These are phyloP conservation scores for Tulasnella sp. DNA, from an alignment of 768 basidiomycete genomes.

Conservation along the genomic window DNA sequence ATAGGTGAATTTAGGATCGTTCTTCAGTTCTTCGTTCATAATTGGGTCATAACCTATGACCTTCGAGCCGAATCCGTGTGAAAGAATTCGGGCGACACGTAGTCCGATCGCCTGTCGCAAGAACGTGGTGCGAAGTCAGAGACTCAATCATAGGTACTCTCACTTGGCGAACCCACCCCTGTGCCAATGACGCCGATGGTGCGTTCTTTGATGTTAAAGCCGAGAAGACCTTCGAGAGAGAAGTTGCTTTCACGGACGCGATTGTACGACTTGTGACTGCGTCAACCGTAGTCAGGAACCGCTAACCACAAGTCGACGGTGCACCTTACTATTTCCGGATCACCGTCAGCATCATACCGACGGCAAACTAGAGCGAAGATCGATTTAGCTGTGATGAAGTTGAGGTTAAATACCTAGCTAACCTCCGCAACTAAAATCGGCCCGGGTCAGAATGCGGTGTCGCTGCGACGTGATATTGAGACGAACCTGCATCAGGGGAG, in stretches of 20 bases:
- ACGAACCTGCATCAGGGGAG: constrained; percentile 37
- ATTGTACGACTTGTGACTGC: constrained; percentile 37
- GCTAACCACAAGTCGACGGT: neutral
- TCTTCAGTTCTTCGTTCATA: constrained; percentile 29
- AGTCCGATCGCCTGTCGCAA: constrained; percentile 33
- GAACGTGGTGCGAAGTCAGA: neutral
- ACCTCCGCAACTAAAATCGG: constrained; percentile 34
- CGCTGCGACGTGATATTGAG: neutral
- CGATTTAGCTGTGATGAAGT: neutral
- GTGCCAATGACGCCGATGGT: constrained; percentile 46
- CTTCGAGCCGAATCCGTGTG: constrained; percentile 41
- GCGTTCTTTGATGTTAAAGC: constrained; percentile 41
- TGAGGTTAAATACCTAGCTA: neutral
- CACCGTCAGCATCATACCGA: constrained; percentile 38
- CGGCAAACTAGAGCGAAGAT: constrained; percentile 35
- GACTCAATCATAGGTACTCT: neutral
- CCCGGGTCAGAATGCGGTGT: neutral
- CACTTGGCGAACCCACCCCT: constrained; percentile 35
- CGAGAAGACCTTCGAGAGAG: constrained; percentile 38
- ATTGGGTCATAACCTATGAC: constrained; percentile 43
- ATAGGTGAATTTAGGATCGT: constrained; percentile 36
- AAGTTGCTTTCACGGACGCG: constrained; percentile 39
- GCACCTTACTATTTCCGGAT: constrained; percentile 36
- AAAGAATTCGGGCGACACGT: constrained; percentile 41
- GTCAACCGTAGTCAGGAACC: neutral